A percentile compares a stretch with the other conserved stretches of the same genome.
These are phyloP conservation scores for Solanum chiquidenum DNA, from an alignment of 257 asterid species.

Conservation along the genomic window DNA sequence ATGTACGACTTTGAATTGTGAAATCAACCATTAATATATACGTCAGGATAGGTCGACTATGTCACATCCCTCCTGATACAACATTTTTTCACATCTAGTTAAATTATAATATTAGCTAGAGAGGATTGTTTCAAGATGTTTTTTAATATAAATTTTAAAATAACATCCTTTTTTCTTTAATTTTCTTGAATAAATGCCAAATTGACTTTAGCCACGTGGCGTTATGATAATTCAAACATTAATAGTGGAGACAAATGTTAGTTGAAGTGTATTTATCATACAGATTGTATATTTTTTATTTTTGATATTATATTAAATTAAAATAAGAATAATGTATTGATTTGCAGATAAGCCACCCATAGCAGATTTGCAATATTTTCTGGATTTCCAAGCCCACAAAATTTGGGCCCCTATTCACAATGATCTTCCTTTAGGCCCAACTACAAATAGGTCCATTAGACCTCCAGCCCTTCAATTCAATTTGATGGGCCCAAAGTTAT, in stretches of 20 bases:
- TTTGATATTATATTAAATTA: not conserved
- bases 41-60: not conserved
- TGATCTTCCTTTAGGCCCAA: conserved; percentile 72
- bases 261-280: not conserved
- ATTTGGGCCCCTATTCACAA: conserved; percentile 82
- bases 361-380: conserved; percentile 56
- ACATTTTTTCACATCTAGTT: not conserved
- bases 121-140: not conserved
- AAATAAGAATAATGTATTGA: too few relatives aligned
- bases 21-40: not conserved
- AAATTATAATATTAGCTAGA: too few relatives aligned
- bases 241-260: not conserved
- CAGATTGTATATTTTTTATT: not conserved
- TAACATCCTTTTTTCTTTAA: too few relatives aligned
- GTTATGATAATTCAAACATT: not conserved
- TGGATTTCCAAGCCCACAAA: conserved; percentile 77
- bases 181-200: not conserved
- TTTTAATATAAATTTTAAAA: too few relatives aligned
- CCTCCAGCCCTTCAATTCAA: conserved; percentile 54
- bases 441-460: conserved; percentile 19
- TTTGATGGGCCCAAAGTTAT: conserved; percentile 62
- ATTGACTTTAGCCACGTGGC: not conserved
- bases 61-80: not conserved
- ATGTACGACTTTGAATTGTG: not conserved
- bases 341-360: conserved; percentile 85